Evolutionary conservation across 805 yeast species (phyloP), one percentile per base, ranked within the genome.

Genomic region (Lipomyces yamanashiensis): DNA sequence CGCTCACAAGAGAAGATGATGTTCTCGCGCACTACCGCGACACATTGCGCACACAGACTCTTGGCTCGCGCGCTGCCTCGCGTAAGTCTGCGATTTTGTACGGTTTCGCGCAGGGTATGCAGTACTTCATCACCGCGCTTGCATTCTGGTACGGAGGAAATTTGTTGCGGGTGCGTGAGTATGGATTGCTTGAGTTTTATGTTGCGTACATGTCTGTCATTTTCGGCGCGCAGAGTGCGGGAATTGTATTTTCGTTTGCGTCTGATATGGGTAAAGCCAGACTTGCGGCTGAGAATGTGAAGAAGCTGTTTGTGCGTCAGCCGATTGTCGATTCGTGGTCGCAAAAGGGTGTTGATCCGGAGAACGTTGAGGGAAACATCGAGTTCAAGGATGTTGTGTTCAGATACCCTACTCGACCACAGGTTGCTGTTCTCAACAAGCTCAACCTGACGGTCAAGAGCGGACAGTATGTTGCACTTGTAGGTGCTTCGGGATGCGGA

Each of bases 401-500:
- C 62, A 58, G 72, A 13, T 74, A 74, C 48, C 76, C 76, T 10
- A 71, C 77, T 7, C 67, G 76, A 3, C 72, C 71, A 2, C 67
- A 70, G 28, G 73, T 72, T 5, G 59, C 70, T 19, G 73, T 74
- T 19, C 63, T 74, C 33, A 63, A 66, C 15, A 67, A 69, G 34
- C 53, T 74, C 41, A 62, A 63, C 54, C 66, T 74, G 40, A 49
- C 58, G 13, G 61, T 74, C 83, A 91, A 92, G 13, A 87, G 92
- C 2, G 97, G 97, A 7, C 76, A 86, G 71, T 90, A 88, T 71
- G 93, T 90, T 44, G 97, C 97, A 10, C 84, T 91, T 69, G 97
- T 91, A 17, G 97, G 97, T 1, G 87, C 96, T 92, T 3, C 87
- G 89, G 28, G 97, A 7, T 71, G 74, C 34, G 91, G 50, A 74